These are phyloP conservation scores for Russula lepida DNA, from an alignment of 768 basidiomycete genomes.

Conservation along the genomic window DNA sequence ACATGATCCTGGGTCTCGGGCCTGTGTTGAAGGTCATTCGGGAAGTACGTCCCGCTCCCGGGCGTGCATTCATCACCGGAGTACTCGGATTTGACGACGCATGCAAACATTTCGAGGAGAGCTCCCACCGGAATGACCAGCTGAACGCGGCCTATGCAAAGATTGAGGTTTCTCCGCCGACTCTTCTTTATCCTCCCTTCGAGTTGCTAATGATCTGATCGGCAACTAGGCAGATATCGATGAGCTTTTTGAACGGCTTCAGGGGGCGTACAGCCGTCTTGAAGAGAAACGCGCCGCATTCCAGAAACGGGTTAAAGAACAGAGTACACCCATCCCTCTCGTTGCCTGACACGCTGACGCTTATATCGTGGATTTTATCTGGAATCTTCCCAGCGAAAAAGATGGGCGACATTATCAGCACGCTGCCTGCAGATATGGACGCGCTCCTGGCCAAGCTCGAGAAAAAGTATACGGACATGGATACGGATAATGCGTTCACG, in stretches of 20 bases:
- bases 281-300: not conserved
- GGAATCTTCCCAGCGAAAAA: not conserved
- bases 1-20: not conserved
- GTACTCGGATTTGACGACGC: conserved; percentile 13
- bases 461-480: not conserved
- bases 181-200: not conserved
- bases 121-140: not conserved
- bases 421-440: conserved; percentile 4
- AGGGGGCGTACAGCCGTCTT: not conserved
- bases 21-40: not conserved
- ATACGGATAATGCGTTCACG: not conserved
- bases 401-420: conserved; percentile 6
- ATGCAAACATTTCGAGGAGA: conserved; percentile 13
- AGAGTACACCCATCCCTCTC: not conserved
- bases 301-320: conserved; percentile 6
- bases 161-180: conserved; percentile 4
- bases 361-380: not conserved
- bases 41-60: conserved; percentile 2
- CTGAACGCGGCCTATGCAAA: not conserved
- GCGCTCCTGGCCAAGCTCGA: conserved; percentile 2
- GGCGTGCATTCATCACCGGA: conserved; percentile 2
- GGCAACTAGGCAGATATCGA: not conserved
- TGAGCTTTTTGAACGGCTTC: conserved; percentile 2
- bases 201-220: not conserved
- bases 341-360: not conserved